These are phyloP conservation scores for Mrakia hoshinonis DNA, from an alignment of 768 basidiomycete genomes.

Conservation along the genomic window DNA sequence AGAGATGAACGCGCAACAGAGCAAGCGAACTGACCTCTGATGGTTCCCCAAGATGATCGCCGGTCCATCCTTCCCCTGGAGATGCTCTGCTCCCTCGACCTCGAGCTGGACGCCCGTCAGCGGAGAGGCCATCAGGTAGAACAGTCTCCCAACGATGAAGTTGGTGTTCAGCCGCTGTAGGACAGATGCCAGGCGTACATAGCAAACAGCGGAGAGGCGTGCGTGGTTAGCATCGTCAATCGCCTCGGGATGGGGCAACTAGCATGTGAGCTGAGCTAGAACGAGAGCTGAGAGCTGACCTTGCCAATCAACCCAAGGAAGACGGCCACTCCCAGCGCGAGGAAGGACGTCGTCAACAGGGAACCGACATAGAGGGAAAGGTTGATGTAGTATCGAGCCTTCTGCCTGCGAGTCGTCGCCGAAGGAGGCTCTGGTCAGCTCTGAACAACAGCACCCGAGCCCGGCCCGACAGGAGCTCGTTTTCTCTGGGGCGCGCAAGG, in stretches of 20 bases:
- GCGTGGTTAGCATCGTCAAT: not conserved
- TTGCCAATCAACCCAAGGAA: constrained; percentile 9
- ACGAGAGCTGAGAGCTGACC: constrained; percentile 9
- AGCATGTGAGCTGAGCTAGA: not conserved
- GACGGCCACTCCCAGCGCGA: constrained; percentile 24
- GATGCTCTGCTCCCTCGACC: constrained; percentile 78
- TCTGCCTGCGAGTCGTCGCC: not conserved
- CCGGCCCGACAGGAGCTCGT: too few relatives aligned
- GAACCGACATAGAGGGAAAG: constrained; percentile 17
- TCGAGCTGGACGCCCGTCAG: constrained; percentile 60
- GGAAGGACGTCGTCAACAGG: constrained; percentile 9
- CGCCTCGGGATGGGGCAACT: not conserved
- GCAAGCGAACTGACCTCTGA: constrained; percentile 54
- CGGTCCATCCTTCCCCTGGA: constrained; percentile 52
- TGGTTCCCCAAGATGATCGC: constrained; percentile 79
- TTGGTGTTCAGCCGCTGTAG: constrained; percentile 49
- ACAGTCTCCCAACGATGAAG: constrained; percentile 69
- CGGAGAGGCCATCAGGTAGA: constrained; percentile 61
- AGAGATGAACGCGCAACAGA: not conserved
- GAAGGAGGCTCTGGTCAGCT: not conserved
- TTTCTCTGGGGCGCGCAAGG: not conserved
- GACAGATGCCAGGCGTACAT: too few relatives aligned
- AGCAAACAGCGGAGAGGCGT: too few relatives aligned
- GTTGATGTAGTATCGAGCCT: constrained; percentile 30
- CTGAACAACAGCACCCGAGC: too few relatives aligned